phyloP scores from a whole-genome alignment of 257 asterid species.

The Anisodus acutangulus region DNA sequence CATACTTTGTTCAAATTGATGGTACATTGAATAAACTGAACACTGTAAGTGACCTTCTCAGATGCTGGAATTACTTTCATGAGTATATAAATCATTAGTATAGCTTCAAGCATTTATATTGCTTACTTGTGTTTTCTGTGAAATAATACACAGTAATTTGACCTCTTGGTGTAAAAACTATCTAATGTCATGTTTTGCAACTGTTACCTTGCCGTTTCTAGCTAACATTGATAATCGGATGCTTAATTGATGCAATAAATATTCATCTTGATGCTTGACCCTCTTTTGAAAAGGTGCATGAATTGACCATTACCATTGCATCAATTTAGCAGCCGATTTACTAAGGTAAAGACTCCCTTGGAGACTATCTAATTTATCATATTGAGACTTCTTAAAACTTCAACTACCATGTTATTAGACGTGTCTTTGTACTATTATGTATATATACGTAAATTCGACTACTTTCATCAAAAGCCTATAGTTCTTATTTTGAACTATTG shows the following conservation, averaged over 20 bases:
- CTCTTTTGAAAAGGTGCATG: not conserved
- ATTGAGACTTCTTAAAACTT: not conserved
- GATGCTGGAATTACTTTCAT: slow-evolving; percentile 17
- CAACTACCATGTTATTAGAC: not conserved
- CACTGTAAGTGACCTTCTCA: slow-evolving; percentile 52
- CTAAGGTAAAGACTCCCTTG: not conserved
- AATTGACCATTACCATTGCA: not conserved
- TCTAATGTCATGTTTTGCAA: not conserved
- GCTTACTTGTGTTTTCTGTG: not conserved
- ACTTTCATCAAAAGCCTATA: not conserved
- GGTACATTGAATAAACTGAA: slow-evolving; percentile 74
- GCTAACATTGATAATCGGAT: slow-evolving; percentile 12
- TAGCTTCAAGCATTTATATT: slow-evolving; percentile 3
- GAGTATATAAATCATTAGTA: not conserved
- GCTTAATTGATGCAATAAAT: slow-evolving; percentile 8
- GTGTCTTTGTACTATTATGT: not conserved
- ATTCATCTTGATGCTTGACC: slow-evolving; percentile 18
- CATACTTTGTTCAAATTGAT: slow-evolving; percentile 85
- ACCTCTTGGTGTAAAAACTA: not conserved
- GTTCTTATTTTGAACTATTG: not conserved
- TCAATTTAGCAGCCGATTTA: not conserved
- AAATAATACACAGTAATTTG: not conserved
- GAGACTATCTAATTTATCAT: not conserved
- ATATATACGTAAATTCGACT: not conserved
- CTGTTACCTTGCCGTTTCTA: not conserved